Evolutionary conservation across 495 filamentous ascomycete genomes (phyloP).

Genomic region (Podospora anserina): DNA sequence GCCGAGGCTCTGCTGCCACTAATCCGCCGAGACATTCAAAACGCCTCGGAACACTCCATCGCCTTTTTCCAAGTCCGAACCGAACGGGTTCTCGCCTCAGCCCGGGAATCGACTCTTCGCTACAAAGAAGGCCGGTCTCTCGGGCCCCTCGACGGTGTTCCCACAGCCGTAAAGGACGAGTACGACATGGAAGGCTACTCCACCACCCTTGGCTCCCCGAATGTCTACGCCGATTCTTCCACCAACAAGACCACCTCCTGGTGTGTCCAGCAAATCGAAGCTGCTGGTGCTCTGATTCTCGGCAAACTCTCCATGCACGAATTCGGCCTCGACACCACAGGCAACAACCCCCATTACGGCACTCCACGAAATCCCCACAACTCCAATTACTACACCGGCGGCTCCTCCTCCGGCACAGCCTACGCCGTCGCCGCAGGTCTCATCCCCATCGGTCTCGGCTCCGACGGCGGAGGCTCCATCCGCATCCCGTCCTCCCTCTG

Average conservation of each 20-base stretch:
- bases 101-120: conserved; percentile 60
- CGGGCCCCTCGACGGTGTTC: conserved; percentile 72
- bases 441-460: conserved; percentile 75
- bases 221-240: conserved; percentile 43
- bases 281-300: conserved; percentile 70
- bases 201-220: conserved; percentile 57
- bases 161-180: conserved; percentile 52
- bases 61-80: conserved; percentile 63
- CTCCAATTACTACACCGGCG: conserved; percentile 71
- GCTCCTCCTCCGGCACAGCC: conserved; percentile 75
- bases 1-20: conserved; percentile 63
- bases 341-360: conserved; percentile 76
- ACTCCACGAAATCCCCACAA: conserved; percentile 80
- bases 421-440: conserved; percentile 71
- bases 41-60: conserved; percentile 54
- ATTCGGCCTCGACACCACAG: conserved; percentile 72
- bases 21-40: conserved; percentile 56
- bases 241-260: conserved; percentile 52
- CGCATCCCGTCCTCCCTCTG: conserved; percentile 76
- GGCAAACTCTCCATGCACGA: conserved; percentile 88
- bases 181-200: conserved; percentile 69
- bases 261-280: conserved; percentile 68
- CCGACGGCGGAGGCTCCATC: conserved; percentile 79
- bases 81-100: conserved; percentile 60
- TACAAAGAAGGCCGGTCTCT: conserved; percentile 61